These are phyloP conservation scores for Exutisphaerella laricina DNA, from an alignment of 2,329 filamentous ascomycete genomes.

Conservation along the genomic window DNA sequence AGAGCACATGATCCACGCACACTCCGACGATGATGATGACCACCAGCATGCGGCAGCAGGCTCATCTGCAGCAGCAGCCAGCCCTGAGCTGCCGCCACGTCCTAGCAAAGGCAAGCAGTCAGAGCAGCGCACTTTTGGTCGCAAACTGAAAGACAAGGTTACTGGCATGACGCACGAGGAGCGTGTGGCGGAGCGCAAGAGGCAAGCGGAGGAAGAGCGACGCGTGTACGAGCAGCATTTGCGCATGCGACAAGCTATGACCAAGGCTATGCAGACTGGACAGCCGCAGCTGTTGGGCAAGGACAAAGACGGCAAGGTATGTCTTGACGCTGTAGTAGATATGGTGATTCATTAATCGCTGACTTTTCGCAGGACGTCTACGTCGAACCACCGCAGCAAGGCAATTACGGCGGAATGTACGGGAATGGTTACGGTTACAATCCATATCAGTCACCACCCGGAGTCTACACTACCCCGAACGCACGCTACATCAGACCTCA, in stretches of 20 bases:
- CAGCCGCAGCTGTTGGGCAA: constrained; percentile 52
- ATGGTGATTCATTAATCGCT: background rate
- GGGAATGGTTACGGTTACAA: constrained; percentile 29
- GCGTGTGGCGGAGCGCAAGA: constrained; percentile 43
- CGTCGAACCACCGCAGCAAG: constrained; percentile 47
- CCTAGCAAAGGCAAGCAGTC: constrained; percentile 30
- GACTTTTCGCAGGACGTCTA: constrained; percentile 44
- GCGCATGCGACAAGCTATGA: constrained; percentile 47
- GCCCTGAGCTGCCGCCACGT: constrained; percentile 21
- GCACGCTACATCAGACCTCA: constrained; percentile 47
- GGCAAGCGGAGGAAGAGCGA: constrained; percentile 47
- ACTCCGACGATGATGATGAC: constrained; percentile 40
- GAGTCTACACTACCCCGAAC: constrained; percentile 44
- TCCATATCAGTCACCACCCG: constrained; percentile 40
- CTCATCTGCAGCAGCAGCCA: constrained; percentile 8
- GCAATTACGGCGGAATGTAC: constrained; percentile 24
- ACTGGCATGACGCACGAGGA: constrained; percentile 54
- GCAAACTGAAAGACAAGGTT: constrained; percentile 55
- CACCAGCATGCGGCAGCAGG: constrained; percentile 23
- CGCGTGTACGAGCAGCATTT: constrained; percentile 50
- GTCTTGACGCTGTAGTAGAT: background rate
- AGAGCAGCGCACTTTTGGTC: constrained; percentile 40
- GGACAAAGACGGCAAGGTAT: constrained; percentile 44
- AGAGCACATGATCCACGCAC: constrained; percentile 42
- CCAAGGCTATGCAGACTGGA: constrained; percentile 48